These are phyloP conservation scores for Grosmannia huntii DNA, from an alignment of 2,329 filamentous ascomycete genomes.

Conservation along the genomic window DNA sequence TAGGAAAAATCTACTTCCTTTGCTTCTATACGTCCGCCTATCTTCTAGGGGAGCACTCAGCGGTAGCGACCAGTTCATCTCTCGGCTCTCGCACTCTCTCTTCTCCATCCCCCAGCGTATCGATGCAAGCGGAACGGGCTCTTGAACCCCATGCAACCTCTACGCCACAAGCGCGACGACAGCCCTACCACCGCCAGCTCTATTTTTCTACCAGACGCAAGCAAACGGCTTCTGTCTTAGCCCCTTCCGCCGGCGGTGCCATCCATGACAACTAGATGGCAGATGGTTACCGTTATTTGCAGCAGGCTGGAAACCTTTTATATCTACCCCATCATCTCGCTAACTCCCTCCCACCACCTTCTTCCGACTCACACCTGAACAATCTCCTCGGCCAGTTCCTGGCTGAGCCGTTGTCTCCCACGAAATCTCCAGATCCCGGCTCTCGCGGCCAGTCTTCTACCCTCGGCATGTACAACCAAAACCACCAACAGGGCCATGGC, in stretches of 20 bases:
- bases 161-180: background rate
- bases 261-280: conserved; percentile 45
- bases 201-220: background rate
- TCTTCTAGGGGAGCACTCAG: background rate
- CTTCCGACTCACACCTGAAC: conserved; percentile 18
- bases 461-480: conserved; percentile 60
- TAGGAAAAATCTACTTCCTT: background rate
- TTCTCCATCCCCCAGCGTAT: conserved; percentile 3
- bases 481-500: conserved; percentile 60
- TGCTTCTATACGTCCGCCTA: background rate
- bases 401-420: conserved; percentile 17
- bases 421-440: conserved; percentile 17
- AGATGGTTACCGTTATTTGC: conserved; percentile 53
- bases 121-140: conserved; percentile 11
- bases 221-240: conserved; percentile 1
- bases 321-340: conserved; percentile 37
- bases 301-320: conserved; percentile 46
- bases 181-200: background rate
- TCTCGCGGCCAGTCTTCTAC: conserved; percentile 19
- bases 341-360: conserved; percentile 21
- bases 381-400: conserved; percentile 21
- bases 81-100: background rate
- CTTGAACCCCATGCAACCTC: conserved; percentile 6
- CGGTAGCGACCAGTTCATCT: background rate
- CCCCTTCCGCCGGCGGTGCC: conserved; percentile 1